Percentiles rank a stretch among this genome's conserved stretches.
phyloP scores from a whole-genome alignment of 345 rosid genomes.

The Leavenworthia alabamica region DNA sequence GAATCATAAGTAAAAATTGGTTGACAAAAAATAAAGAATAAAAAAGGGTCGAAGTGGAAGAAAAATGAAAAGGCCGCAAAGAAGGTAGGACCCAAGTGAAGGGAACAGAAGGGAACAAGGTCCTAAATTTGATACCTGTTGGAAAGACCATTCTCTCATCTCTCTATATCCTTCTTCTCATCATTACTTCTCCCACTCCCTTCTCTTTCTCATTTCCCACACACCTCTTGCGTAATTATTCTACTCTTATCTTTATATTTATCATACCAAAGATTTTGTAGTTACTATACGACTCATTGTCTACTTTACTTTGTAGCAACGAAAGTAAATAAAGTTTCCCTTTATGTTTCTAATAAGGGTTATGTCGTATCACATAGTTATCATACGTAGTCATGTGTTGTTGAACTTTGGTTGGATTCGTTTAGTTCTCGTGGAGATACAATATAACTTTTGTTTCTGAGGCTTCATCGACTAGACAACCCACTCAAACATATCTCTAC shows the following conservation, averaged over 20 bases:
- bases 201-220: neutral
- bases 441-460: neutral
- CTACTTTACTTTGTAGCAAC: neutral
- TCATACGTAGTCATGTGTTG: neutral
- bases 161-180: conserved; percentile 42
- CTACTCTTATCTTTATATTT: neutral
- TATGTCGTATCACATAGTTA: neutral
- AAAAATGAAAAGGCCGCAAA: conserved; percentile 4
- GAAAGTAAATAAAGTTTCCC: neutral
- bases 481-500: too few species aligned
- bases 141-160: conserved; percentile 33
- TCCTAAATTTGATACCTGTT: conserved; percentile 39
- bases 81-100: conserved; percentile 36
- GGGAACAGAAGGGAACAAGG: conserved; percentile 42
- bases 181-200: conserved; percentile 58
- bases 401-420: neutral
- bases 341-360: neutral
- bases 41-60: neutral
- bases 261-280: neutral
- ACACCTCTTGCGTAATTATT: conserved; percentile 2
- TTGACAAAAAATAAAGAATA: neutral
- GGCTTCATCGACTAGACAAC: too few species aligned
- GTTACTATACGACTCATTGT: neutral
- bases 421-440: neutral
- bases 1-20: conserved; percentile 18